Evolutionary conservation across 495 filamentous ascomycete genomes (phyloP).

Genomic region (Neurospora sp.): DNA sequence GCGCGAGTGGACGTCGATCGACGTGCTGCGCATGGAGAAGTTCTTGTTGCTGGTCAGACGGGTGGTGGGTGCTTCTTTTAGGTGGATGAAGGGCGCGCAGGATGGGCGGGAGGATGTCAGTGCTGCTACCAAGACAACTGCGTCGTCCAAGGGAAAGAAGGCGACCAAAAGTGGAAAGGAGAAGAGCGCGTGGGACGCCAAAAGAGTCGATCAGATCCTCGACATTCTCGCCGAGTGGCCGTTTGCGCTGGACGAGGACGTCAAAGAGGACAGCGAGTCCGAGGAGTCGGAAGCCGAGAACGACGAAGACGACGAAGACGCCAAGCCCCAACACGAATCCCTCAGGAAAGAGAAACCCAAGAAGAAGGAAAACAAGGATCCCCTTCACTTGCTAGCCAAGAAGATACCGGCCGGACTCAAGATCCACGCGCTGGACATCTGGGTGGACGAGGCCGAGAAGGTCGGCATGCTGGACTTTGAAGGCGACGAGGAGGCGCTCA

Average conservation of each 20-base stretch:
- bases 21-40: slow-evolving; percentile 84
- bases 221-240: slow-evolving; percentile 34
- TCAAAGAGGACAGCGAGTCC: slow-evolving; percentile 12
- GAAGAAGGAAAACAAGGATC: background rate
- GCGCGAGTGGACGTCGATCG: slow-evolving; percentile 71
- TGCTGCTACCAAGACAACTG: slow-evolving; percentile 51
- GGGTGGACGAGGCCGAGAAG: slow-evolving; percentile 75
- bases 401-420: slow-evolving; percentile 67
- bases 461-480: slow-evolving; percentile 42
- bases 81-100: slow-evolving; percentile 32
- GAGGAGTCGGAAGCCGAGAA: too few relatives aligned
- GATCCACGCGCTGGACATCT: slow-evolving; percentile 85
- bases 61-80: slow-evolving; percentile 60
- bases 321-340: slow-evolving; percentile 9
- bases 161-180: slow-evolving; percentile 5
- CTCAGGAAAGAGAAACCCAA: background rate
- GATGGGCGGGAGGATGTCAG: slow-evolving; percentile 53
- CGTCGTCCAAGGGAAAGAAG: slow-evolving; percentile 26
- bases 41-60: slow-evolving; percentile 76
- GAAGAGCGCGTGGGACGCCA: slow-evolving; percentile 19
- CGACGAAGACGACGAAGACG: slow-evolving; percentile 9
- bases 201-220: slow-evolving; percentile 26
- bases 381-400: slow-evolving; percentile 18
- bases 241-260: slow-evolving; percentile 29
- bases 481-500: slow-evolving; percentile 22